These are phyloP conservation scores for Euryodendron excelsum DNA, from an alignment of 148 eudicot species.

Conservation along the genomic window DNA sequence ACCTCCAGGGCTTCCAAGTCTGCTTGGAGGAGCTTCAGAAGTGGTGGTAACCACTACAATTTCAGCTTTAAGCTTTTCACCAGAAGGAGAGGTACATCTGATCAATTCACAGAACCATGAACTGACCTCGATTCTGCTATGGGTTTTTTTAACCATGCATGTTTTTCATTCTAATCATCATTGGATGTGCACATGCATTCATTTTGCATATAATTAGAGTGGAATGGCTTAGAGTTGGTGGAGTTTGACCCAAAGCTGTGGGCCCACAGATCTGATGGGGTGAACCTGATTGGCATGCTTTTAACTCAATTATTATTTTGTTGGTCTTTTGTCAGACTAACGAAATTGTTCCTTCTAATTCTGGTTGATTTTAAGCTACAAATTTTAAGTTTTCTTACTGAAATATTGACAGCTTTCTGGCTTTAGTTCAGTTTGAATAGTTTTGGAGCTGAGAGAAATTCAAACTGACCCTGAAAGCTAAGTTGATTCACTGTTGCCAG, in stretches of 20 bases:
- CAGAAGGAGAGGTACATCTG: slow-evolving; percentile 85
- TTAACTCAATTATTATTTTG: not conserved
- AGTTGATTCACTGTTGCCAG: slow-evolving; percentile 4
- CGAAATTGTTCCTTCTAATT: not conserved
- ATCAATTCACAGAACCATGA: not conserved
- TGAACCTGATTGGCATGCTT: slow-evolving; percentile 2
- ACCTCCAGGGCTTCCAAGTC: slow-evolving; percentile 87
- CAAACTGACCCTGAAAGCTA: slow-evolving; percentile 3
- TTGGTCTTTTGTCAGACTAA: not conserved
- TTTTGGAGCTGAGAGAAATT: not conserved
- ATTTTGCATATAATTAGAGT: slow-evolving; percentile 2
- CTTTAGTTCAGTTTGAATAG: slow-evolving; percentile 2
- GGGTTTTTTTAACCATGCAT: too few relatives aligned
- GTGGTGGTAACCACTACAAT: slow-evolving; percentile 51
- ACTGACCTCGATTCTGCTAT: too few relatives aligned
- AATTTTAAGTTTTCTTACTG: not conserved
- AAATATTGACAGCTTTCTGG: not conserved
- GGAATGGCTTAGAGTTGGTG: not conserved
- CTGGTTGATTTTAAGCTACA: not conserved
- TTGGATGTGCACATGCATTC: slow-evolving; percentile 7
- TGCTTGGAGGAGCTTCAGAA: slow-evolving; percentile 71
- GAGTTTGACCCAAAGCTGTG: slow-evolving; percentile 1
- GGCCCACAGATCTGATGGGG: not conserved
- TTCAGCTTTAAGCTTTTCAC: slow-evolving; percentile 87
- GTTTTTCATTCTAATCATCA: not conserved